Evolutionary conservation across 139 green algal genomes (phyloP).

Genomic region (Closterium sp.): DNA sequence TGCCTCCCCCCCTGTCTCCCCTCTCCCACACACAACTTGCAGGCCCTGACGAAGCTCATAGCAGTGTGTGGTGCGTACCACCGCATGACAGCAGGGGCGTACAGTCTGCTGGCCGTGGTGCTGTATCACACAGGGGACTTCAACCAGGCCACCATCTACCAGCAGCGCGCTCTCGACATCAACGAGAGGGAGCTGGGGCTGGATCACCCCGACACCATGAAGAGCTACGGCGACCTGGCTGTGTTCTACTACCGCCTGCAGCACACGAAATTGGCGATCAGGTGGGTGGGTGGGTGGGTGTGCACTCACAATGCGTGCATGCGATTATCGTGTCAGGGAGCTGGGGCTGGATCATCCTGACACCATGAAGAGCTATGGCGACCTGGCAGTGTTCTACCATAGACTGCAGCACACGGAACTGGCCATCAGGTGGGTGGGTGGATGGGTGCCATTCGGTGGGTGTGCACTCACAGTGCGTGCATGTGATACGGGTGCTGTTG

Average conservation of each 20-base stretch:
- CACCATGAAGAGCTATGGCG: no score
- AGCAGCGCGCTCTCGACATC: constrained; percentile 52
- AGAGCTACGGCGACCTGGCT: constrained; percentile 60
- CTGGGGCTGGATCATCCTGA: constrained; percentile 59
- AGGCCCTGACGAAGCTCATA: constrained; percentile 47
- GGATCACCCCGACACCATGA: constrained; percentile 62
- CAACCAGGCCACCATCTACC: constrained; percentile 52
- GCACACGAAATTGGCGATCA: constrained; percentile 47
- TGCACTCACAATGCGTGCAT: neutral
- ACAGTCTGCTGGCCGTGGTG: constrained; percentile 56
- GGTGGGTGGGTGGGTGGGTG: neutral
- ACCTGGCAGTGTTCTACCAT: constrained; percentile 62
- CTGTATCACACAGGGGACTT: constrained; percentile 64
- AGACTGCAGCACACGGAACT: constrained; percentile 51
- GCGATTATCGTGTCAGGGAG: no score
- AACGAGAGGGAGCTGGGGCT: constrained; percentile 58
- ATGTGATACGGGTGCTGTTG: constrained; percentile 48
- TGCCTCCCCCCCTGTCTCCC: no score
- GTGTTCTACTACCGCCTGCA: constrained; percentile 62
- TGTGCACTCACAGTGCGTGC: constrained; percentile 47
- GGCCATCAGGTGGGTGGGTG: neutral
- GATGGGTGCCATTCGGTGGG: neutral
- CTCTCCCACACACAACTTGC: neutral
- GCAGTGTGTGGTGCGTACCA: constrained; percentile 48
- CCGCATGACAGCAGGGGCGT: constrained; percentile 53